Conservation (phyloP, 331 rosid species). For the Quercus phellos region DNA sequence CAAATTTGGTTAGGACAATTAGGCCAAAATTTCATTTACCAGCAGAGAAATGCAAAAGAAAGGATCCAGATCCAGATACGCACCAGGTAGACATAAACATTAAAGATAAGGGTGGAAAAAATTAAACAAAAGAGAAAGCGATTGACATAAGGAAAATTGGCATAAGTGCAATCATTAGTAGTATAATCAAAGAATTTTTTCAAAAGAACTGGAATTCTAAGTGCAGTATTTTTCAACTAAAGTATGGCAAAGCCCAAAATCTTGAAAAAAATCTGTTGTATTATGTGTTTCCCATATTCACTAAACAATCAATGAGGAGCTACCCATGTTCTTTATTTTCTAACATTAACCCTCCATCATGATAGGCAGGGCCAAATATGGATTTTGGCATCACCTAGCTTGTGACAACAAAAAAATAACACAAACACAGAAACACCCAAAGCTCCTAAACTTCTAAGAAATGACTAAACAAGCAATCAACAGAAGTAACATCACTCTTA, state of each 20-base stretch:
- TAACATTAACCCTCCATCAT: background rate
- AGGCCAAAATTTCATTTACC: background rate
- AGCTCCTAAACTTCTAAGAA: too few relatives aligned
- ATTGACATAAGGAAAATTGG: background rate
- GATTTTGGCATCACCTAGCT: too few relatives aligned
- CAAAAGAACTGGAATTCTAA: constrained; percentile 1
- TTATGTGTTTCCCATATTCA: background rate
- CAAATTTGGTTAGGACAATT: background rate
- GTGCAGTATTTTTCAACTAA: background rate
- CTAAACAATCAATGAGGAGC: background rate
- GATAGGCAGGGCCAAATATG: background rate
- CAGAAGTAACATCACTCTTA: too few relatives aligned
- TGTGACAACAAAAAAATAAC: too few relatives aligned
- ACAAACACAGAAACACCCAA: too few relatives aligned
- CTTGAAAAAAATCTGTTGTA: background rate
- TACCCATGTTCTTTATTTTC: background rate
- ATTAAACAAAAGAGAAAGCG: constrained; percentile 9
- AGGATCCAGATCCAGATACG: too few relatives aligned
- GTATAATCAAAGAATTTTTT: background rate
- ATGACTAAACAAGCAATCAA: too few relatives aligned
- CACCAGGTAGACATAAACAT: too few relatives aligned
- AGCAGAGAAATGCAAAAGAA: constrained; percentile 3
- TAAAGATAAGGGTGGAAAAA: background rate
- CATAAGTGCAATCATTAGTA: background rate
- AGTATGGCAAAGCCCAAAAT: background rate